Evolutionary conservation across 345 rosid genomes (phyloP).

Genomic region (Brassica nigra): DNA sequence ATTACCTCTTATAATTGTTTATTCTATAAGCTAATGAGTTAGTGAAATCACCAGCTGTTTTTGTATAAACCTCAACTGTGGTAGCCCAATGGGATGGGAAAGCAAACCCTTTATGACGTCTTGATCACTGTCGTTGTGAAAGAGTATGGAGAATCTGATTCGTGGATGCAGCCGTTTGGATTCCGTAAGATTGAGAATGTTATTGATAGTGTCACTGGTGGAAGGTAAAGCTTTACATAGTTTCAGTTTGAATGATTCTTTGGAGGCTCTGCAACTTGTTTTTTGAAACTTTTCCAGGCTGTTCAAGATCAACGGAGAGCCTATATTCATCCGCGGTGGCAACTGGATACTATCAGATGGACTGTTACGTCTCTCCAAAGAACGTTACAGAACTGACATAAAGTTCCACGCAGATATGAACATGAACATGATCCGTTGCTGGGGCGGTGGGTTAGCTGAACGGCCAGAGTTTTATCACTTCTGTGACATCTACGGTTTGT

Average conservation of each 20-base stretch:
- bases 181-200: constrained; percentile 86
- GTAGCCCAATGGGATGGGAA: constrained; percentile 99
- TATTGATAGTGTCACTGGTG: constrained; percentile 80
- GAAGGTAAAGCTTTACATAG: constrained; percentile 55
- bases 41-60: constrained; percentile 58
- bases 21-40: constrained; percentile 5
- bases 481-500: constrained; percentile 86
- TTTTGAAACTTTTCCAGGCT: constrained; percentile 48
- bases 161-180: constrained; percentile 83
- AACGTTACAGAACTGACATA: constrained; percentile 83
- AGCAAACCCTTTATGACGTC: constrained; percentile 76
- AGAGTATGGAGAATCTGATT: constrained; percentile 81
- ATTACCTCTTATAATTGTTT: background rate
- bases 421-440: constrained; percentile 94
- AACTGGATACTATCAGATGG: constrained; percentile 97
- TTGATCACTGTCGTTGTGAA: constrained; percentile 64
- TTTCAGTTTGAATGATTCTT: constrained; percentile 1
- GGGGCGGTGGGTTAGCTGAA: constrained; percentile 98
- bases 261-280: constrained; percentile 27
- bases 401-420: constrained; percentile 99
- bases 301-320: constrained; percentile 92
- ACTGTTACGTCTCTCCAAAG: constrained; percentile 73
- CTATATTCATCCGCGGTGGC: constrained; percentile 91
- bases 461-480: constrained; percentile 96
- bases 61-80: constrained; percentile 95